Conservation (phyloP, 2,329 filamentous ascomycete species). For the Aspergillus ibericus region DNA sequence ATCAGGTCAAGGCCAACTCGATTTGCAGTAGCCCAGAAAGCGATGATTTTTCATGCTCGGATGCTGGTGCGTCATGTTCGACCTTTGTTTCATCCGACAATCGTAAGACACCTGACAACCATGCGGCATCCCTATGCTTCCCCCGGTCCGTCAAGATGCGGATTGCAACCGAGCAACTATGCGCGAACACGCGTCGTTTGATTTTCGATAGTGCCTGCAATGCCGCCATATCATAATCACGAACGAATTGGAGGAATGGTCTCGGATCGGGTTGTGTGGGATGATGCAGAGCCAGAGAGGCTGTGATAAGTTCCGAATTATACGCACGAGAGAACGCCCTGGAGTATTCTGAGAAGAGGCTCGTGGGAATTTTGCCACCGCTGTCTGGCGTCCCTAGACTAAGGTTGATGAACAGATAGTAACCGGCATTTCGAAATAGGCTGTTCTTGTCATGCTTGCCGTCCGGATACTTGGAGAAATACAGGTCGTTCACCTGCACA, state of each 20-base stretch:
- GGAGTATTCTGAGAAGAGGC: conserved; percentile 37
- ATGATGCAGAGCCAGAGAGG: conserved; percentile 39
- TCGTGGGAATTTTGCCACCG: conserved; percentile 25
- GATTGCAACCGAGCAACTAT: conserved; percentile 40
- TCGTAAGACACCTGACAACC: conserved; percentile 33
- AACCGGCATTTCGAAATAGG: conserved; percentile 27
- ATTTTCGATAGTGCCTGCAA: conserved; percentile 19
- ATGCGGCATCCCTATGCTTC: conserved; percentile 29
- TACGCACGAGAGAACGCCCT: conserved; percentile 25
- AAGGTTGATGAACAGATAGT: conserved; percentile 28
- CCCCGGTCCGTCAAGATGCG: conserved; percentile 37
- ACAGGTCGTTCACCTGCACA: conserved; percentile 26
- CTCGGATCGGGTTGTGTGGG: conserved; percentile 35
- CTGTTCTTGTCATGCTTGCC: conserved; percentile 11
- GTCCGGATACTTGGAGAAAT: conserved; percentile 13
- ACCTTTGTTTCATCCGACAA: conserved; percentile 25
- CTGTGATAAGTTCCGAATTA: conserved; percentile 25
- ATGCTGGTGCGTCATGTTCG: conserved; percentile 15
- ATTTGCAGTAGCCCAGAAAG: conserved; percentile 20
- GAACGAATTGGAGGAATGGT: conserved; percentile 32
- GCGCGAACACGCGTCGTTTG: conserved; percentile 32
- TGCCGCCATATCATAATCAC: conserved; percentile 20
- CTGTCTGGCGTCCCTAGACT: conserved; percentile 23
- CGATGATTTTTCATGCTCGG: conserved; percentile 25
- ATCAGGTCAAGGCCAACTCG: conserved; percentile 23